Conservation (phyloP, 1,284 basidiomycete species). For the Termitomyces sp. region DNA sequence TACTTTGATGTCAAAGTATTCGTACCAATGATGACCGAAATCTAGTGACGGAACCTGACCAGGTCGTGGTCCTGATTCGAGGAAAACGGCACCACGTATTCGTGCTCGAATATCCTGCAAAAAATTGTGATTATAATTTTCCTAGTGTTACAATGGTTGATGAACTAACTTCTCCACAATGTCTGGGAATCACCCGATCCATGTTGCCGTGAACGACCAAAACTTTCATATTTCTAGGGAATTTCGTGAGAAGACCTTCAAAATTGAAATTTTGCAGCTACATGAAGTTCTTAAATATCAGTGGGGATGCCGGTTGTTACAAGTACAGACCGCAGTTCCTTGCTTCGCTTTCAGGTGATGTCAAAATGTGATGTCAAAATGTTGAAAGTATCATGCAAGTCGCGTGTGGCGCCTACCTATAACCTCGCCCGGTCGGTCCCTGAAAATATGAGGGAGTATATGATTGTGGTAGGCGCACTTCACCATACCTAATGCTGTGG, state of each 20-base stretch:
- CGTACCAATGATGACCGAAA: slow-evolving; percentile 43
- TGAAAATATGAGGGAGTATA: background rate
- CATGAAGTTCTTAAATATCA: background rate
- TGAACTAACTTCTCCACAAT: slow-evolving; percentile 21
- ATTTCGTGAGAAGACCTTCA: slow-evolving; percentile 24
- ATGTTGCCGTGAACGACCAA: slow-evolving; percentile 37
- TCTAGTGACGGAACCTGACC: slow-evolving; percentile 34
- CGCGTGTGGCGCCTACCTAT: slow-evolving; percentile 4
- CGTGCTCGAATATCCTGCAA: slow-evolving; percentile 24
- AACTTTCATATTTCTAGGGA: slow-evolving; percentile 28
- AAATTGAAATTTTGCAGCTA: slow-evolving; percentile 32
- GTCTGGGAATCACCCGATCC: slow-evolving; percentile 34
- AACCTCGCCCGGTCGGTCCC: slow-evolving; percentile 7
- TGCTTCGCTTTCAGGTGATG: slow-evolving; percentile 7
- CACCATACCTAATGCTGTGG: slow-evolving; percentile 15
- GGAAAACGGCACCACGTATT: slow-evolving; percentile 30
- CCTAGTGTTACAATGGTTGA: background rate
- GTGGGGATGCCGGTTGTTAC: background rate
- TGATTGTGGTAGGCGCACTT: slow-evolving; percentile 11
- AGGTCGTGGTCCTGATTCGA: slow-evolving; percentile 27
- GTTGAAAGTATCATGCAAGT: background rate
- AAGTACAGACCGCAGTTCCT: slow-evolving; percentile 8
- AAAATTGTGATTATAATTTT: background rate
- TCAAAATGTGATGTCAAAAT: background rate
- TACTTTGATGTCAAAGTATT: slow-evolving; percentile 37